Percentiles rank a stretch among this genome's conserved stretches.
Evolutionary conservation across 2,329 filamentous ascomycete species (phyloP).

Genomic region (Claviceps quebecensis): DNA sequence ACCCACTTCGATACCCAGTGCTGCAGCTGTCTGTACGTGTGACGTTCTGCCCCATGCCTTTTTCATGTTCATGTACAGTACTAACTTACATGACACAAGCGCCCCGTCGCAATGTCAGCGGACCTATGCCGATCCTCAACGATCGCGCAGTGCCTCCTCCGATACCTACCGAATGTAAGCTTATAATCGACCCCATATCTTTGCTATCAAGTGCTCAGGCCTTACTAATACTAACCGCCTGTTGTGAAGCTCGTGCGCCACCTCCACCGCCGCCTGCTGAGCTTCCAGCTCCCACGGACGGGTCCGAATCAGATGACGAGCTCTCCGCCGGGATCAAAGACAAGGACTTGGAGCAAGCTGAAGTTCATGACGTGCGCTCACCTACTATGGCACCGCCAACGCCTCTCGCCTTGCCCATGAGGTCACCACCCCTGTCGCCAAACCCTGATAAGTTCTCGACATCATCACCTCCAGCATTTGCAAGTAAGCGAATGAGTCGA

Average conservation of each 20-base stretch:
- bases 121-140: conserved; percentile 33
- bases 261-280: conserved; percentile 38
- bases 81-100: conserved; percentile 18
- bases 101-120: conserved; percentile 18
- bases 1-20: conserved; percentile 19
- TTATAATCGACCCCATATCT: background rate
- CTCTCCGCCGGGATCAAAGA: conserved; percentile 42
- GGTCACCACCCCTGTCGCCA: conserved; percentile 22
- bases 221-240: background rate
- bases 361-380: conserved; percentile 15
- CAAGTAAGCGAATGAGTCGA: conserved; percentile 41
- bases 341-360: conserved; percentile 23
- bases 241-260: conserved; percentile 44
- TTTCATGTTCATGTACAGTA: background rate
- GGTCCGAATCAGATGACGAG: conserved; percentile 84
- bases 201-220: background rate
- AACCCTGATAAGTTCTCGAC: conserved; percentile 27
- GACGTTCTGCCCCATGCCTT: background rate
- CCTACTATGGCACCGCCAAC: conserved; percentile 31
- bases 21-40: conserved; percentile 10
- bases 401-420: conserved; percentile 13
- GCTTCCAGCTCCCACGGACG: conserved; percentile 53
- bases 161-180: conserved; percentile 47
- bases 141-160: conserved; percentile 42
- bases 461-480: conserved; percentile 24